These are phyloP conservation scores for Metschnikowia noctiluminum DNA, from an alignment of 805 yeast genomes.

Conservation along the genomic window DNA sequence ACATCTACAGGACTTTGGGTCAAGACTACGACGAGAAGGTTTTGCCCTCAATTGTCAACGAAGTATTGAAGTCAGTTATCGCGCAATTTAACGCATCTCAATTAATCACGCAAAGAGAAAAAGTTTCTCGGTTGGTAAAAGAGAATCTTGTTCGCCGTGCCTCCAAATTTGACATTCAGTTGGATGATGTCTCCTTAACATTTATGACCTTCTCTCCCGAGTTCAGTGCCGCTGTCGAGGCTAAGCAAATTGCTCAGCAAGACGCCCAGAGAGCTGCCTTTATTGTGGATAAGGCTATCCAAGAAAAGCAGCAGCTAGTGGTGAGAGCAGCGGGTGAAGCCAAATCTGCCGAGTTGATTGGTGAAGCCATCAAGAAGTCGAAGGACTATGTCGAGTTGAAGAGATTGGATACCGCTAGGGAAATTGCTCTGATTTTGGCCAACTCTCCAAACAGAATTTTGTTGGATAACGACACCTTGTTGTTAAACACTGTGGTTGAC, in stretches of 20 bases:
- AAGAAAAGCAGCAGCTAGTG: slow-evolving; percentile 95
- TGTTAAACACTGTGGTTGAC: slow-evolving; percentile 85
- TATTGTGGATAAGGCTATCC: slow-evolving; percentile 93
- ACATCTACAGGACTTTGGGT: slow-evolving; percentile 88
- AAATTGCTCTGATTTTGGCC: slow-evolving; percentile 83
- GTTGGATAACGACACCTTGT: slow-evolving; percentile 86
- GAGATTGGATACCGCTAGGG: slow-evolving; percentile 95
- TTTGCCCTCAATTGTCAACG: slow-evolving; percentile 96
- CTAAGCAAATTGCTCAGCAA: slow-evolving; percentile 98
- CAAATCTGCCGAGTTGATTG: slow-evolving; percentile 93
- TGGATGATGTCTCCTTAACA: slow-evolving; percentile 96
- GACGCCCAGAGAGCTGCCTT: slow-evolving; percentile 99
- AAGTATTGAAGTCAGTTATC: slow-evolving; percentile 92
- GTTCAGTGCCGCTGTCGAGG: slow-evolving; percentile 95
- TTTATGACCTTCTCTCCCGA: slow-evolving; percentile 97
- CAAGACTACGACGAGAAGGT: slow-evolving; percentile 95
- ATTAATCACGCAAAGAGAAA: slow-evolving; percentile 97
- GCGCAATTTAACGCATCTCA: slow-evolving; percentile 99
- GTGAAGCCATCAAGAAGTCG: slow-evolving; percentile 97
- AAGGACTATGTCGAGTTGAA: slow-evolving; percentile 95
- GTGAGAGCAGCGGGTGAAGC: slow-evolving; percentile 99
- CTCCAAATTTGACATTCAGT: slow-evolving; percentile 73
- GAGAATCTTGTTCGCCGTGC: slow-evolving; percentile 92
- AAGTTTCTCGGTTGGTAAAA: slow-evolving; percentile 85
- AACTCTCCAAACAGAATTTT: slow-evolving; percentile 88